These are phyloP conservation scores for Sanghuangporus sanghuang DNA, from an alignment of 1,284 basidiomycete genomes.

Conservation along the genomic window DNA sequence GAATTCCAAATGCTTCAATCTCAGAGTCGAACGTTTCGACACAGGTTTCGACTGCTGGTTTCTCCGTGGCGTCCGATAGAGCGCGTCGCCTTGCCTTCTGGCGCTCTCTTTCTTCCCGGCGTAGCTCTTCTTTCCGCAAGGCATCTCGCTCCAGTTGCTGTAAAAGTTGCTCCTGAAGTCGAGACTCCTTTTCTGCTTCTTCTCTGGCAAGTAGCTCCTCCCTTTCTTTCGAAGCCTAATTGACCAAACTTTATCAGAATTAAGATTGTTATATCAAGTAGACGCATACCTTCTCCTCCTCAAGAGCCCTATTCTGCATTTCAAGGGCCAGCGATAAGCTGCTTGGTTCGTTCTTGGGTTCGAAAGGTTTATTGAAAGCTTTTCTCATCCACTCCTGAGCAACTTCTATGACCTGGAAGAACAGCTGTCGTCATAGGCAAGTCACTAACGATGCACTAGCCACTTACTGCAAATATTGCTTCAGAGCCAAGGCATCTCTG, in stretches of 20 bases:
- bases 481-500: slow-evolving; percentile 30
- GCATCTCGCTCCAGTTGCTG: slow-evolving; percentile 59
- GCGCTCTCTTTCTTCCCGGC: slow-evolving; percentile 40
- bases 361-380: slow-evolving; percentile 47
- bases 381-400: slow-evolving; percentile 65
- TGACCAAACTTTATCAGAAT: background rate
- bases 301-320: slow-evolving; percentile 64
- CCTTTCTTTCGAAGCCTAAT: slow-evolving; percentile 36
- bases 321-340: slow-evolving; percentile 64
- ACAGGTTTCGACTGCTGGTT: slow-evolving; percentile 45
- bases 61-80: slow-evolving; percentile 62
- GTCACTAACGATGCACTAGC: background rate
- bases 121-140: slow-evolving; percentile 42
- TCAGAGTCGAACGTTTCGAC: slow-evolving; percentile 56
- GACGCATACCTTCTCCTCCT: slow-evolving; percentile 51
- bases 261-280: background rate
- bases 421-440: background rate
- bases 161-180: slow-evolving; percentile 49
- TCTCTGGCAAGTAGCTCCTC: slow-evolving; percentile 46
- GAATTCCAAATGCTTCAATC: slow-evolving; percentile 51
- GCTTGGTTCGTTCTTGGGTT: slow-evolving; percentile 38
- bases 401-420: slow-evolving; percentile 53
- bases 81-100: slow-evolving; percentile 54
- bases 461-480: slow-evolving; percentile 9
- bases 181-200: slow-evolving; percentile 40